phyloP scores from a whole-genome alignment of 495 filamentous ascomycete genomes.

The Thozetella sp. region DNA sequence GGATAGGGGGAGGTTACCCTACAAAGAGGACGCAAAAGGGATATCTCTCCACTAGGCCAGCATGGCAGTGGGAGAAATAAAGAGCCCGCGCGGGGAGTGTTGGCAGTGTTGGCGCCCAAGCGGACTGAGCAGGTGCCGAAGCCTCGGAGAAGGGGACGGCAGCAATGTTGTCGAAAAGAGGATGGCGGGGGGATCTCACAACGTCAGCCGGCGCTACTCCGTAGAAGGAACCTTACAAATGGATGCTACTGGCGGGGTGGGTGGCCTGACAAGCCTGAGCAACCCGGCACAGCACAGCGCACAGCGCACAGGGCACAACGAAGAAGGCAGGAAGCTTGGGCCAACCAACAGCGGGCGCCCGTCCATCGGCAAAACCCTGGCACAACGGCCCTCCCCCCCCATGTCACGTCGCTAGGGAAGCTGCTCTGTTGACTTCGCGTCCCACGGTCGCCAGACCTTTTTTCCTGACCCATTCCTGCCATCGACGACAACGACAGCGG shows the following conservation, averaged over 20 bases:
- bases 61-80: background rate
- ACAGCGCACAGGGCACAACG: background rate
- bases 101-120: conserved; percentile 3
- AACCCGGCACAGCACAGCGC: background rate
- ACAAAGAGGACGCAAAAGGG: no score
- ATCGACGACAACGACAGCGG: conserved; percentile 3
- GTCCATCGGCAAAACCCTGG: background rate
- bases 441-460: background rate
- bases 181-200: conserved; percentile 14
- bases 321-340: background rate
- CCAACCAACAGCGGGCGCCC: background rate
- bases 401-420: background rate
- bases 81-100: background rate
- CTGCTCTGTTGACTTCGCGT: conserved; percentile 19
- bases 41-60: background rate
- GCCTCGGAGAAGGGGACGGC: background rate
- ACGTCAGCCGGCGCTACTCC: conserved; percentile 2
- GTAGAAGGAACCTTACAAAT: background rate
- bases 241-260: background rate
- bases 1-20: background rate
- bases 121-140: no score
- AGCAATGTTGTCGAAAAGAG: conserved; percentile 9
- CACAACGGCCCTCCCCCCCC: background rate
- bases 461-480: conserved; percentile 11
- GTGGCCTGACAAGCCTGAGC: background rate